These are phyloP conservation scores for Brassica cretica DNA, from an alignment of 345 rosid genomes.

Conservation along the genomic window DNA sequence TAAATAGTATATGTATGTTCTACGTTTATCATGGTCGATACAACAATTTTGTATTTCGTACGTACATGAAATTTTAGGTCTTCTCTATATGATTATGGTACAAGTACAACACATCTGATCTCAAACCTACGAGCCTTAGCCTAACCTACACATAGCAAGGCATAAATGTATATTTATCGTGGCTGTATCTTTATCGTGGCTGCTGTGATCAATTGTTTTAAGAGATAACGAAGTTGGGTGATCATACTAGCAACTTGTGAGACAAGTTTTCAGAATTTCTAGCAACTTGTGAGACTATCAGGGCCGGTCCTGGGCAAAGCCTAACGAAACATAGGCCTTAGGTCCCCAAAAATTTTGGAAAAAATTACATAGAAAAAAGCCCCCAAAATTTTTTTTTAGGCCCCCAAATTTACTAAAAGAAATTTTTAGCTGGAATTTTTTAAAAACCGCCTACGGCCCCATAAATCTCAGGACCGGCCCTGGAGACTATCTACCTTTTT, in stretches of 20 bases:
- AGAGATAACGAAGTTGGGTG: not conserved
- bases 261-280: conserved; percentile 8
- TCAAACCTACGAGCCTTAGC: conserved; percentile 23
- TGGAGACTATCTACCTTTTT: conserved; percentile 6
- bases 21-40: conserved; percentile 1
- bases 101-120: conserved; percentile 12
- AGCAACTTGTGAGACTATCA: conserved; percentile 25
- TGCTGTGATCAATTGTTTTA: not conserved
- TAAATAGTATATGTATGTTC: not conserved
- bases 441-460: too few relatives aligned
- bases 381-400: too few relatives aligned
- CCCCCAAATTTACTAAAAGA: too few relatives aligned
- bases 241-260: not conserved
- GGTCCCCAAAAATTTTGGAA: too few relatives aligned
- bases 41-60: not conserved
- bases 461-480: too few relatives aligned
- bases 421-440: too few relatives aligned
- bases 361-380: too few relatives aligned
- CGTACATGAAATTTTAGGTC: not conserved
- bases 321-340: too few relatives aligned
- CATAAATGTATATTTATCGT: not conserved
- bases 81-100: not conserved
- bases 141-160: conserved; percentile 12
- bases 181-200: too few relatives aligned
- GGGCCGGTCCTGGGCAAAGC: too few relatives aligned